Base-by-base conservation (phyloP, 768 basidiomycete species). In the Megacollybia marginata region DNA sequence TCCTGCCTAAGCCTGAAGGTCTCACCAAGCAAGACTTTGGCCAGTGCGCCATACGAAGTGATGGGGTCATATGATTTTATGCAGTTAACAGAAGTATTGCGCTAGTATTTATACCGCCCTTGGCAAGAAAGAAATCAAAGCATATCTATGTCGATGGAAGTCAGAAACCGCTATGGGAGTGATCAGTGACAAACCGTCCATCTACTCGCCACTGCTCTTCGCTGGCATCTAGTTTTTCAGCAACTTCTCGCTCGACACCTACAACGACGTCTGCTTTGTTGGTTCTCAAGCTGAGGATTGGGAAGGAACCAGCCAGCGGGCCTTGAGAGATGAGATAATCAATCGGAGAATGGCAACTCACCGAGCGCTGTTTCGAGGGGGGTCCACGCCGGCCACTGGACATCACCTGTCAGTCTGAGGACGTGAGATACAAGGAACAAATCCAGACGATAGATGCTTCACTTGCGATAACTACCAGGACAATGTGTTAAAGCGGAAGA, bases 261-360 rank as follows among this genome's bases (percentile, higher is more conserved):
- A 90, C 91, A 6, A 84, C 87, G 2, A 96, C 92, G 60, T 97
- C 93, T 0, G 95, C 95, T 65, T 99, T 99, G 72, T 87, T 91
- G 1, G 95, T 98, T 15, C 95, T 78, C 51, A 97, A 68, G 59
- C 89, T 91, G 20, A 97, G 67, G 8, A 96, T 61, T 0, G 88
- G 85, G 67, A 95, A 88, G 9, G 82, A 69, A 1, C 88, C 87
- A 0, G 80, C 79, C 9, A 97, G 66, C 2, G 89, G 88, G 5
- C 92, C 90, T 84, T 56, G 47, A 28, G 16, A 44, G 28, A 15
- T 19, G 13, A 15, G n/a, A 31, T 2, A 44, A n/a, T 23, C 23
- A 4, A n/a, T 11, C 33, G 38, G 19, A 18, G 19, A 43, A 40
- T n/a, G 20, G 18, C 38, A 12, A 46, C 69, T 52, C 55, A 80